Percentiles rank a stretch among this genome's conserved stretches.
phyloP scores from a whole-genome alignment of 2,329 filamentous ascomycete species.

The Apiospora sp. region DNA sequence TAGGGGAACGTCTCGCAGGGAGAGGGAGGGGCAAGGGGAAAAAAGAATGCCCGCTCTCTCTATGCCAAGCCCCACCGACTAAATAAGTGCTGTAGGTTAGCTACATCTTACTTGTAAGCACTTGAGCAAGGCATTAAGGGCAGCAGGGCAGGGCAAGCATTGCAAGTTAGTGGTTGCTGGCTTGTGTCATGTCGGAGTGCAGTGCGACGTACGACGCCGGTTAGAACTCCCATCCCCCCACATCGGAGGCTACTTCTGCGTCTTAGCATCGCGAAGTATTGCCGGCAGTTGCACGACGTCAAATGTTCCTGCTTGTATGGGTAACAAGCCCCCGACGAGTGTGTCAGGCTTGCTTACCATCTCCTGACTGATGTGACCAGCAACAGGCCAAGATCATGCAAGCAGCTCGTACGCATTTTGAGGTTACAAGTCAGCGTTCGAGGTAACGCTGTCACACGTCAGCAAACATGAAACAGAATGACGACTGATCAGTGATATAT shows the following conservation, averaged over 20 bases:
- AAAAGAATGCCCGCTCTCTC: neutral
- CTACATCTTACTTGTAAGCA: neutral
- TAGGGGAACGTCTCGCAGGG: neutral
- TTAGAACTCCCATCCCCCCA: neutral
- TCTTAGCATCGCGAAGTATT: neutral
- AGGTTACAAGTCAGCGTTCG: neutral
- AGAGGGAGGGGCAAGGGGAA: neutral
- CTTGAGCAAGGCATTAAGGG: neutral
- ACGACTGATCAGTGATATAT: neutral
- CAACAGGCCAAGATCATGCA: neutral
- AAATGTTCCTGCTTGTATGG: neutral
- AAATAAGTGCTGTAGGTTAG: neutral
- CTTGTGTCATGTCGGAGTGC: neutral
- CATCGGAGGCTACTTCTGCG: neutral
- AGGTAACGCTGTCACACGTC: neutral
- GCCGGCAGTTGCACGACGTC: neutral
- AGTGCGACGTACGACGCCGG: neutral
- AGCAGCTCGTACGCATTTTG: neutral
- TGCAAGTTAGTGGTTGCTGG: neutral
- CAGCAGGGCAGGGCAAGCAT: neutral
- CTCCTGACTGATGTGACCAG: neutral
- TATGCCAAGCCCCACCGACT: neutral
- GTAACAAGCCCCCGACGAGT: neutral
- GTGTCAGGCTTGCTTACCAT: constrained; percentile 1
- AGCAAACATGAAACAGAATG: neutral